Conservation (phyloP, 768 basidiomycete genomes). For the Sporobolomyces phaffii region DNA sequence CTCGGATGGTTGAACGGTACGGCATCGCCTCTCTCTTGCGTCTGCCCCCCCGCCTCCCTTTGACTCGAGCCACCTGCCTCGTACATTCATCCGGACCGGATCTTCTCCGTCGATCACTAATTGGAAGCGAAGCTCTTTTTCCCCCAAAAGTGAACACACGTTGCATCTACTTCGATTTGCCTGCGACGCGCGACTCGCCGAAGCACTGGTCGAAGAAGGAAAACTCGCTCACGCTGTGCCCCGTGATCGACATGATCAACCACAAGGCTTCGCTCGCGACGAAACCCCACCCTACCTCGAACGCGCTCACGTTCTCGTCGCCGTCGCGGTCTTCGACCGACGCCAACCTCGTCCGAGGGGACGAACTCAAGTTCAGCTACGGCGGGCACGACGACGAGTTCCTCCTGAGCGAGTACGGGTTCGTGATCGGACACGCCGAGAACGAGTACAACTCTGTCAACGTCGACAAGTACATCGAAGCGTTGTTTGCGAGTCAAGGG, state of each 20-base stretch:
- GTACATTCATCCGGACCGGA: no score
- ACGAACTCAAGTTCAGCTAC: constrained; percentile 73
- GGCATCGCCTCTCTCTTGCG: no score
- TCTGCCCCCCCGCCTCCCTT: no score
- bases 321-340: constrained; percentile 50
- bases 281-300: constrained; percentile 41
- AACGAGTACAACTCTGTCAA: constrained; percentile 52
- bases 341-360: constrained; percentile 50
- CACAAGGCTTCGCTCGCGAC: constrained; percentile 29
- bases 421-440: constrained; percentile 49
- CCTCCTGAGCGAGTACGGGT: constrained; percentile 86
- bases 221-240: constrained; percentile 79
- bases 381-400: constrained; percentile 70
- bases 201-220: constrained; percentile 50
- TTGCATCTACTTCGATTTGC: constrained; percentile 66
- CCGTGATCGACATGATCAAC: constrained; percentile 68
- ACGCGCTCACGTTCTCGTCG: constrained; percentile 38
- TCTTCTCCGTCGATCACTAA: no score
- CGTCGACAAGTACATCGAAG: constrained; percentile 56
- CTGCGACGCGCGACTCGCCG: constrained; percentile 42
- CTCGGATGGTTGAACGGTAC: constrained; percentile 97
- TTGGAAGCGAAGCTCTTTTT: no score
- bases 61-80: constrained; percentile 40
- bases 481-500: constrained; percentile 52
- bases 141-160: constrained; percentile 72